Evolutionary conservation across 176 grass and related monocot genomes (phyloP), one percentile per base, ranked within the genome.

Genomic region (Eleusine indica): DNA sequence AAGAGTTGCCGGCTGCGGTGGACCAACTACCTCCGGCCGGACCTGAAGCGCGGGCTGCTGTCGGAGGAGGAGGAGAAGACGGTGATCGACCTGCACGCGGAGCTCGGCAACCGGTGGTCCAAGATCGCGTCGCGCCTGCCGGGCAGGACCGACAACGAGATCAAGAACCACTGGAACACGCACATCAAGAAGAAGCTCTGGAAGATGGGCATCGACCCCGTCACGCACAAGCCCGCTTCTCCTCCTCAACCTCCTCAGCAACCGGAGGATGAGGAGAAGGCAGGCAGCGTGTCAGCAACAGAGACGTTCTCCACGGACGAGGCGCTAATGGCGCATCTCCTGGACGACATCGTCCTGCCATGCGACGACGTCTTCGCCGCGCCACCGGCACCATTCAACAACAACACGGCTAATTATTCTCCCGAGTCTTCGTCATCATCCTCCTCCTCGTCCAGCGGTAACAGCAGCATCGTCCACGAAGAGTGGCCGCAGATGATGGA

Each of bases 101-200:
- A 92, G 83, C 92, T 97, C 18, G 94, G 94, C 60, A 97, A 97
- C 83, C 90, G 92, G 84, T 97, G 94, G 94, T 97, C 94, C 3
- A 97, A 92, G 82, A 97, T 97, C 72, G 94, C 94, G 18, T 86
- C 92, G 29, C 89, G 83, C 4, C 86, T 97, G 44, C 94, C 94
- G 3, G 92, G 94, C 1, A 81, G 94, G 78, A 97, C 94, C 19
- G 94, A 97, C 73, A 97, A 97, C 79, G 94, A 97, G 76, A 97
- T 97, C 75, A 97, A 97, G 81, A 97, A 97, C 80, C 91, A 92
- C 81, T 97, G 94, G 94, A 94, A 97, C 85, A 94, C 92, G 11
- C 92, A 94, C 82, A 92, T 94, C 61, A 97, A 97, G 81, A 97
- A 94, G 80, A 97, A 97, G 84, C 92, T 97, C 16, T 83, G 68